These are phyloP conservation scores for Globisporangium paroecandrum DNA, from an alignment of 352 stramenopile genomes.

Conservation along the genomic window DNA sequence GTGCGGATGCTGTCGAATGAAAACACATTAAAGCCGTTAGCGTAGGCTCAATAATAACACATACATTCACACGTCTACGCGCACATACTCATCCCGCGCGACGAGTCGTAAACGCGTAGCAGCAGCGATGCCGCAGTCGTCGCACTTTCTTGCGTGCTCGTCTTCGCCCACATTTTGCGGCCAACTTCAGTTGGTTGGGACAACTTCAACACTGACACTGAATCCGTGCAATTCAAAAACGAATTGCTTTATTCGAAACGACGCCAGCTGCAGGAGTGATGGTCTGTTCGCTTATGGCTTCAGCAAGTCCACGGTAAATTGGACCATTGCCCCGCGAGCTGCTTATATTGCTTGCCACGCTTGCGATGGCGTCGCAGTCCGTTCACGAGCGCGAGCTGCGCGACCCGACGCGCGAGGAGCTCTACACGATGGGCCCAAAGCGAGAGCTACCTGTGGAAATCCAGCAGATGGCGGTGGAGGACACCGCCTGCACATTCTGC, in stretches of 20 bases:
- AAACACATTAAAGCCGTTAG: not conserved
- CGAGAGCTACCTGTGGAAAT: constrained; percentile 63
- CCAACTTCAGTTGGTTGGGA: not conserved
- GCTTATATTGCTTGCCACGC: not conserved
- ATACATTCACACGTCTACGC: not conserved
- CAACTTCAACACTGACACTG: not conserved
- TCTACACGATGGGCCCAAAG: constrained; percentile 49
- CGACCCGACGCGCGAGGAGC: constrained; percentile 40
- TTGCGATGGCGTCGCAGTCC: constrained; percentile 14
- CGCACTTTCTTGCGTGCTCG: not conserved
- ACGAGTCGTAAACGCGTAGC: not conserved
- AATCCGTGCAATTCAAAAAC: not conserved
- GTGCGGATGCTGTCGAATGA: not conserved
- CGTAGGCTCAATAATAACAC: not conserved
- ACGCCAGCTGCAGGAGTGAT: not conserved
- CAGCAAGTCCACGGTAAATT: not conserved
- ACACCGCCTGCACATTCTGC: constrained; percentile 83
- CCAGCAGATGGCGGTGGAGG: constrained; percentile 56
- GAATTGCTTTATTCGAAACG: not conserved
- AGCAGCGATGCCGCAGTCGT: not conserved
- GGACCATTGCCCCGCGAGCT: too few species aligned
- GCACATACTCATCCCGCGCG: not conserved
- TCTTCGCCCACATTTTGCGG: not conserved
- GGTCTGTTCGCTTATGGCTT: not conserved
- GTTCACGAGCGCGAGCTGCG: constrained; percentile 3